phyloP scores from a whole-genome alignment of 768 basidiomycete species.

The Hypsizygus marmoreus region DNA sequence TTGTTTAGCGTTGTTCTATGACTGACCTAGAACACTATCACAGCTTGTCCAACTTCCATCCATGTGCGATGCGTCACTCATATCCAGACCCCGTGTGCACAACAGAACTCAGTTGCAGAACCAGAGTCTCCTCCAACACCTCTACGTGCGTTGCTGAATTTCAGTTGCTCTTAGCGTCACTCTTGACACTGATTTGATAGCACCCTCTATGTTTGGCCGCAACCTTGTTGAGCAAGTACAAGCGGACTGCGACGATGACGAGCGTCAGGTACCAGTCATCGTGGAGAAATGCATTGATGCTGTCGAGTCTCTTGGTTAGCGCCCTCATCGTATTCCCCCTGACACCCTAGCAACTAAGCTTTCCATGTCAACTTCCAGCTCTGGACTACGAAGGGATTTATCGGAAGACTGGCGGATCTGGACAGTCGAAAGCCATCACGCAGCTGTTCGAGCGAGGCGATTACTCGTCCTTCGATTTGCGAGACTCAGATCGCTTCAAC shows the following conservation, averaged over 20 bases:
- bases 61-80: constrained; percentile 84
- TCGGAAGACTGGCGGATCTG: constrained; percentile 93
- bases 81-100: constrained; percentile 66
- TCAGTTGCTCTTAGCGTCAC: constrained; percentile 5
- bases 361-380: too few species aligned
- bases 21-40: constrained; percentile 3
- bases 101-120: constrained; percentile 36
- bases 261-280: constrained; percentile 76
- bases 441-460: constrained; percentile 94
- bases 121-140: constrained; percentile 36
- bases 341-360: too few species aligned
- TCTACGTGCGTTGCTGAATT: constrained; percentile 37
- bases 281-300: constrained; percentile 97
- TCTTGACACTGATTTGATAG: constrained; percentile 39
- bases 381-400: constrained; percentile 98
- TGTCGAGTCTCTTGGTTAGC: constrained; percentile 82
- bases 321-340: neutral
- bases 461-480: constrained; percentile 85
- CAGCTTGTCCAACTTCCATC: constrained; percentile 83
- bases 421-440: constrained; percentile 90
- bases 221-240: constrained; percentile 83
- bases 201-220: constrained; percentile 91
- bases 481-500: constrained; percentile 88
- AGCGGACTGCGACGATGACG: constrained; percentile 59
- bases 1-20: neutral